Conservation (phyloP, 371 early-diverging fungal genomes). For the Mortierella sp. region DNA sequence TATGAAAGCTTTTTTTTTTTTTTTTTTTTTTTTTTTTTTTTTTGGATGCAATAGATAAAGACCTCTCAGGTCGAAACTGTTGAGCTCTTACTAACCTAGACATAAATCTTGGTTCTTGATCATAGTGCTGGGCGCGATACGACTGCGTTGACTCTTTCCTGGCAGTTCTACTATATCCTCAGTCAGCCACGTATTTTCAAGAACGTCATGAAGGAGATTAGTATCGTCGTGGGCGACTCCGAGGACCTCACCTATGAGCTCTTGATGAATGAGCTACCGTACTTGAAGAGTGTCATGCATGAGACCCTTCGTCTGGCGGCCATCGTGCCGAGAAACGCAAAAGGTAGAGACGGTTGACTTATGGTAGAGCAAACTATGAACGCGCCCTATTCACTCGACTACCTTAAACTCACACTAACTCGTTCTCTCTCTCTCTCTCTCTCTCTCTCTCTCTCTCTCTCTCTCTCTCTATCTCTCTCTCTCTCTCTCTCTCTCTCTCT, state of each 20-base stretch:
- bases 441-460: too few species aligned
- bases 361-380: too few species aligned
- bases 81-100: too few species aligned
- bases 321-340: not conserved
- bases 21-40: too few species aligned
- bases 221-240: not conserved
- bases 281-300: constrained; percentile 6
- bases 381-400: too few species aligned
- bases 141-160: constrained; percentile 1
- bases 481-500: too few species aligned
- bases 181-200: constrained; percentile 3
- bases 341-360: not conserved
- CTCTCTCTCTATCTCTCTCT: too few species aligned
- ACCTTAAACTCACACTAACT: too few species aligned
- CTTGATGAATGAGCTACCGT: not conserved
- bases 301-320: constrained; percentile 3
- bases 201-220: not conserved
- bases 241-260: constrained; percentile 2
- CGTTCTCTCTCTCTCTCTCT: too few species aligned
- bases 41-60: too few species aligned
- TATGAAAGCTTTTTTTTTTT: too few species aligned
- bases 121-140: constrained; percentile 3
- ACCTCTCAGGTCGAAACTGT: not conserved
- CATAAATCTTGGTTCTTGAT: not conserved
- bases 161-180: constrained; percentile 8